phyloP scores from a whole-genome alignment of 805 yeast species.

The Candida mattraensis region DNA sequence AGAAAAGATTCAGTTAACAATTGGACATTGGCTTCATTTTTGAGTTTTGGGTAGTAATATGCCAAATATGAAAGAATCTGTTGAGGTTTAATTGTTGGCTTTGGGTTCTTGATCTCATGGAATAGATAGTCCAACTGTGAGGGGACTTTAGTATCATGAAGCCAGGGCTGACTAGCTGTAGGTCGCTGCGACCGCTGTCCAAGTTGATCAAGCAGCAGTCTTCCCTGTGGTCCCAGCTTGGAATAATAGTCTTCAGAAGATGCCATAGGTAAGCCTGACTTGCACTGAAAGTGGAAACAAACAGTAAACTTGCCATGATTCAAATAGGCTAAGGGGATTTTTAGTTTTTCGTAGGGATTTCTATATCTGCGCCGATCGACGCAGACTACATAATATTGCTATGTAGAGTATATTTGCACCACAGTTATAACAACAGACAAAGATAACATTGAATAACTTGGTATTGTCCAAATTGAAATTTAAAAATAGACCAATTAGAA shows the following conservation, averaged over 20 bases:
- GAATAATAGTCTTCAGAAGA: slow-evolving; percentile 7
- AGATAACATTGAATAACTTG: too few relatives aligned
- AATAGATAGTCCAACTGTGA: slow-evolving; percentile 50
- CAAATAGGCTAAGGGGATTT: too few relatives aligned
- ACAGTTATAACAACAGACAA: too few relatives aligned
- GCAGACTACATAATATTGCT: too few relatives aligned
- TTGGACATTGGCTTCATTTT: slow-evolving; percentile 45
- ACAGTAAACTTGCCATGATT: too few relatives aligned
- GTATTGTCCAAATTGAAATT: too few relatives aligned
- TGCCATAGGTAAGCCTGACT: too few relatives aligned
- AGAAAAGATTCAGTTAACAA: slow-evolving; percentile 45
- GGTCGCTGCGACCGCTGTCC: slow-evolving; percentile 5
- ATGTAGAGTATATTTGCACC: too few relatives aligned
- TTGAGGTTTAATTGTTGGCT: slow-evolving; percentile 26
- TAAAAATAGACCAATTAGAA: too few relatives aligned
- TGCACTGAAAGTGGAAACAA: too few relatives aligned
- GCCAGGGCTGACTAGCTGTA: background rate
- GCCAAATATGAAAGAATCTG: slow-evolving; percentile 46
- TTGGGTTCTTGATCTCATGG: slow-evolving; percentile 44
- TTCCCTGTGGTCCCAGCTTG: slow-evolving; percentile 28
- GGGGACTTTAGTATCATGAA: slow-evolving; percentile 13
- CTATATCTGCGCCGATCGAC: too few relatives aligned
- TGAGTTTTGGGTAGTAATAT: slow-evolving; percentile 51
- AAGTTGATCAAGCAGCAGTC: slow-evolving; percentile 18
- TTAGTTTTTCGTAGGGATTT: too few relatives aligned